phyloP scores from a whole-genome alignment of 2,329 filamentous ascomycete genomes.

The Nemania sp. region DNA sequence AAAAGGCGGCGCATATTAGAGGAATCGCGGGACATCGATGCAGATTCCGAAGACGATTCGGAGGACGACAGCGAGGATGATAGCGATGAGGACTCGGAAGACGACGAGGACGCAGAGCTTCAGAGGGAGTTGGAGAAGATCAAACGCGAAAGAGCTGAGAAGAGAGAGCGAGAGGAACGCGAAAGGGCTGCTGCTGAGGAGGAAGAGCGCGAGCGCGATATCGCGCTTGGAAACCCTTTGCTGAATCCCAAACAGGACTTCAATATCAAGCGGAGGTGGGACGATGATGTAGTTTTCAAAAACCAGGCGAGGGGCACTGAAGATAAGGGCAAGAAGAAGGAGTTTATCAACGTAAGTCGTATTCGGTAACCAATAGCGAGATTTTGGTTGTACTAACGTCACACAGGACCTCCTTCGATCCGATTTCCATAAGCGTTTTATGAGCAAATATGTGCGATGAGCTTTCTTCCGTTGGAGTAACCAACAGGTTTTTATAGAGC shows the following conservation, averaged over 20 bases:
- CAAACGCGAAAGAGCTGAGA: constrained; percentile 84
- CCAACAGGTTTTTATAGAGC: background rate
- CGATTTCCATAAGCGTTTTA: constrained; percentile 98
- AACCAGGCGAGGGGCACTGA: constrained; percentile 97
- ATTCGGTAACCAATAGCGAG: background rate
- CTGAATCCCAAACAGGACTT: constrained; percentile 86
- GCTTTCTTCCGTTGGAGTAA: background rate
- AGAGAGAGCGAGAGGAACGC: constrained; percentile 83
- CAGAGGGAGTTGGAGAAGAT: constrained; percentile 96
- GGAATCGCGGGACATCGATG: constrained; percentile 89
- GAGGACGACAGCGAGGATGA: constrained; percentile 56
- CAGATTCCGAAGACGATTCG: constrained; percentile 73
- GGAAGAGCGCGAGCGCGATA: constrained; percentile 86
- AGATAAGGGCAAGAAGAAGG: constrained; percentile 86
- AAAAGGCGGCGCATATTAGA: constrained; percentile 90
- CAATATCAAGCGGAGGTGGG: constrained; percentile 84
- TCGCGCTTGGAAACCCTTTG: constrained; percentile 91
- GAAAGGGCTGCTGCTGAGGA: constrained; percentile 84
- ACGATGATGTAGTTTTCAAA: constrained; percentile 99
- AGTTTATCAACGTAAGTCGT: constrained; percentile 89
- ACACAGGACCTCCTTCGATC: constrained; percentile 84
- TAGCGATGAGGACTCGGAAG: constrained; percentile 68
- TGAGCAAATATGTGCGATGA: constrained; percentile 76
- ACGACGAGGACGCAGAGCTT: constrained; percentile 86
- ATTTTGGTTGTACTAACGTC: constrained; percentile 41